Base-by-base conservation (phyloP, 805 yeast species). In the Cyberlindnera amylophila region DNA sequence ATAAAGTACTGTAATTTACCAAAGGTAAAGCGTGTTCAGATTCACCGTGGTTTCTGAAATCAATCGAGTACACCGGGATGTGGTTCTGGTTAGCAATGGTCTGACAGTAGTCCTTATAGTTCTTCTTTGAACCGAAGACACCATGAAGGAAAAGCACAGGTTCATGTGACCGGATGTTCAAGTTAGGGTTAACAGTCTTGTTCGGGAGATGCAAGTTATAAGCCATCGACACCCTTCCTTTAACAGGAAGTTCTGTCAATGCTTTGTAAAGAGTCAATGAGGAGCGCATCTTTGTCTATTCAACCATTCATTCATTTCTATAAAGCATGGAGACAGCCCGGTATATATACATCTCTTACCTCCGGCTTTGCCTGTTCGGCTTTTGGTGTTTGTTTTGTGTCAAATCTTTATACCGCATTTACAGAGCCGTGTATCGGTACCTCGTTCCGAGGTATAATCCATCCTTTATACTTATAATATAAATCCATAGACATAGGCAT, bases 41-140 rank as follows among this genome's bases (percentile, higher is more conserved):
- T 2, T 59, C 55, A 16, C 80, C 80, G 53, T 75, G 80, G 54
- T 72, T 73, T 49, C 81, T 57, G 46, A 72, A 53, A 53, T 75
- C 81, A 6, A 74, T 46, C 2, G 72, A 71, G 42, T 61, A 59
- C 1, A 67, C 67, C 13, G 64, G 61, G 7, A 63, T 54, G 13
- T 59, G 55, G 7, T 67, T 57, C 3, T 38, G 41, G 32, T 55
- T 49, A 19, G 67, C 57, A 16, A 74, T 54, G 11, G 52, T 55
- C 41, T 65, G 58, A 6, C 70, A 74, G 10, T 65, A 69, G 13
- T 59, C 53, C 29, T 59, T 51, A 47, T 63, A 74, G 52, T 70
- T 70, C 41, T 58, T 65, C 38, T 66, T 67, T 24, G 70, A 65
- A 4, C 79, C 79, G 45, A 74, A 69, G 16, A 74, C 59, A 13